These are phyloP conservation scores for Sporisorium iseilematis-ciliati DNA, from an alignment of 1,284 basidiomycete genomes.

Conservation along the genomic window DNA sequence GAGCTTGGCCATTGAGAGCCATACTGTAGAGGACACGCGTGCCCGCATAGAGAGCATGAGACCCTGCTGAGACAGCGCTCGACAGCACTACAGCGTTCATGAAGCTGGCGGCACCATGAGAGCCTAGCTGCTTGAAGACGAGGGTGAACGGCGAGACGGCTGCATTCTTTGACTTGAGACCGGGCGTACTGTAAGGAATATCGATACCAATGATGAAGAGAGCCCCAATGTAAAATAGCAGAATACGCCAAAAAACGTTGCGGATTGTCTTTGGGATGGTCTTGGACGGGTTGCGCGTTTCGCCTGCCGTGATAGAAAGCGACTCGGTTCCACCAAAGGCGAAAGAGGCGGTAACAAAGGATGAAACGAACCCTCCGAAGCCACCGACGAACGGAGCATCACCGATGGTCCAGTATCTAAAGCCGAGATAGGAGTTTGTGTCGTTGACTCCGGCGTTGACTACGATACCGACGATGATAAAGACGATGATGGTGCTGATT, in stretches of 20 bases:
- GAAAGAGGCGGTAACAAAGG: slow-evolving; percentile 81
- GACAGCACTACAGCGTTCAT: slow-evolving; percentile 84
- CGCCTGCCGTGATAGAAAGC: slow-evolving; percentile 49
- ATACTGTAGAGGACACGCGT: slow-evolving; percentile 82
- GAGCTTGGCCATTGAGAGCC: slow-evolving; percentile 81
- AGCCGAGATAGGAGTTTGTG: slow-evolving; percentile 47
- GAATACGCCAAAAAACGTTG: slow-evolving; percentile 77
- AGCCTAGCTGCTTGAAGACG: slow-evolving; percentile 69
- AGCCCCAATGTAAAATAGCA: slow-evolving; percentile 72
- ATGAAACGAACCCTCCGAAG: slow-evolving; percentile 64
- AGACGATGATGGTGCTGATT: slow-evolving; percentile 40
- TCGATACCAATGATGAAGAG: slow-evolving; percentile 76
- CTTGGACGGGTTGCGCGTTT: slow-evolving; percentile 53
- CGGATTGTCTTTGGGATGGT: slow-evolving; percentile 67
- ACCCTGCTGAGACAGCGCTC: slow-evolving; percentile 87
- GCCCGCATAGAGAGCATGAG: slow-evolving; percentile 83
- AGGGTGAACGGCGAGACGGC: slow-evolving; percentile 52
- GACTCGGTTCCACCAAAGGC: slow-evolving; percentile 78
- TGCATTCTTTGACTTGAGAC: slow-evolving; percentile 39
- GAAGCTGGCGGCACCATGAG: slow-evolving; percentile 70
- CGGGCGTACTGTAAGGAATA: slow-evolving; percentile 69
- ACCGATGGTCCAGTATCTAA: slow-evolving; percentile 67
- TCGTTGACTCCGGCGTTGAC: slow-evolving; percentile 55
- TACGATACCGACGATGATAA: slow-evolving; percentile 52
- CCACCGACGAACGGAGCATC: slow-evolving; percentile 72